Percentiles rank a stretch among this genome's conserved stretches.
Evolutionary conservation across 2,329 filamentous ascomycete genomes (phyloP).

Genomic region (Claviceps sp.): DNA sequence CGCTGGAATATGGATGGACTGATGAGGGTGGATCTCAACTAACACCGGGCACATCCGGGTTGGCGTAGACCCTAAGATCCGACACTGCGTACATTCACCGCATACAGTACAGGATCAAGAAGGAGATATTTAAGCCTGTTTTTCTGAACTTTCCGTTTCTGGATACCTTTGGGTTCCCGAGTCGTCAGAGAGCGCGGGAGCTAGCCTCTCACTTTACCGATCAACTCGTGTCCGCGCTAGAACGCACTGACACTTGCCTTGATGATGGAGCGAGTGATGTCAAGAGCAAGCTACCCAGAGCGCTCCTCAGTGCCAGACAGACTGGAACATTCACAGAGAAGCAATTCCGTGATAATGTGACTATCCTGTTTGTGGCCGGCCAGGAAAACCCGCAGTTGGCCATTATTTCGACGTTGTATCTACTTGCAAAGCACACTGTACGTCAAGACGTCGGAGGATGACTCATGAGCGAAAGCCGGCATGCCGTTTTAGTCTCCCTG

Average conservation of each 20-base stretch:
- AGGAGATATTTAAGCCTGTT: slow-evolving; percentile 20
- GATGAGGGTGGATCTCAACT: neutral
- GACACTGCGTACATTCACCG: slow-evolving; percentile 10
- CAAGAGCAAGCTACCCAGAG: slow-evolving; percentile 6
- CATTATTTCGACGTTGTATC: slow-evolving; percentile 22
- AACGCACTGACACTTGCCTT: slow-evolving; percentile 6
- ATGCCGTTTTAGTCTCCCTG: neutral
- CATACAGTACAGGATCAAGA: slow-evolving; percentile 16
- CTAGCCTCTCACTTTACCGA: slow-evolving; percentile 14
- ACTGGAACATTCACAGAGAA: slow-evolving; percentile 18
- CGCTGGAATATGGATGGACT: too few species aligned
- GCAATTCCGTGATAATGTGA: slow-evolving; percentile 26
- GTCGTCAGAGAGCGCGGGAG: slow-evolving; percentile 13
- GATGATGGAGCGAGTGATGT: neutral
- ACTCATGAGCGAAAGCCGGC: too few species aligned
- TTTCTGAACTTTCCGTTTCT: slow-evolving; percentile 22
- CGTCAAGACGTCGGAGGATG: neutral
- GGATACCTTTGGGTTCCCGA: slow-evolving; percentile 15
- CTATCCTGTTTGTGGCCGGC: slow-evolving; percentile 25
- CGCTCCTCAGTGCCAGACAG: slow-evolving; percentile 12
- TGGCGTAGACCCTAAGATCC: slow-evolving; percentile 12
- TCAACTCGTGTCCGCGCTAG: slow-evolving; percentile 10
- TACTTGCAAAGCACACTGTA: slow-evolving; percentile 21
- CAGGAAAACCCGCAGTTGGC: slow-evolving; percentile 28
- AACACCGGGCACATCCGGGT: neutral